These are phyloP conservation scores for Patellaria atrata DNA, from an alignment of 495 filamentous ascomycete genomes.

Conservation along the genomic window DNA sequence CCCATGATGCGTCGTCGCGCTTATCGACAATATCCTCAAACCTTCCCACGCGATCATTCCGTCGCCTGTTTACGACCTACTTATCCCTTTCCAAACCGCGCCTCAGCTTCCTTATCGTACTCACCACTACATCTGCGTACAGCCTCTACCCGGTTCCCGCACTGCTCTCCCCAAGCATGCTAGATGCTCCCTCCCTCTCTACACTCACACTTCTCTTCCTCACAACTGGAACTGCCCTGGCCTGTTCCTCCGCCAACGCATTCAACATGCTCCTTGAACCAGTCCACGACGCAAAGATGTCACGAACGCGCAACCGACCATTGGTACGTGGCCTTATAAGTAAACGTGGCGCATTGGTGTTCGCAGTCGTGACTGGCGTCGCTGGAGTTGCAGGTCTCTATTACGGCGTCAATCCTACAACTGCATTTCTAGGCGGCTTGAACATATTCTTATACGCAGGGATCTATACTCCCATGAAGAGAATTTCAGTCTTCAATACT, in stretches of 20 bases:
- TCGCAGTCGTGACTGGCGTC: conserved; percentile 56
- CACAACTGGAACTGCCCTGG: conserved; percentile 75
- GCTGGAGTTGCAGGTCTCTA: conserved; percentile 58
- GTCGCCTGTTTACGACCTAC: conserved; percentile 65
- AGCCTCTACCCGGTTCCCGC: conserved; percentile 79
- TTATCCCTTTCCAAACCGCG: conserved; percentile 91
- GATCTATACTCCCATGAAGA: conserved; percentile 84
- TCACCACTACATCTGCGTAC: conserved; percentile 85
- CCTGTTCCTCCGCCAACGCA: conserved; percentile 75
- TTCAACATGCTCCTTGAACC: conserved; percentile 96
- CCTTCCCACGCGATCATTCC: conserved; percentile 52
- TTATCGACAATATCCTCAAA: conserved; percentile 57
- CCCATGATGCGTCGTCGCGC: conserved; percentile 71
- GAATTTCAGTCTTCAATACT: conserved; percentile 75
- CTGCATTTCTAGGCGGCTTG: conserved; percentile 64
- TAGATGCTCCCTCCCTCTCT: conserved; percentile 67
- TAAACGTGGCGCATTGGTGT: conserved; percentile 58
- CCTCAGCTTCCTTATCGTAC: conserved; percentile 77
- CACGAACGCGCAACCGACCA: conserved; percentile 74
- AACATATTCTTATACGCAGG: conserved; percentile 88
- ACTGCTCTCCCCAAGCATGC: conserved; percentile 54
- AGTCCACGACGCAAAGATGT: conserved; percentile 81
- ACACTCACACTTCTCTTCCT: conserved; percentile 86
- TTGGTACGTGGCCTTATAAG: conserved; percentile 72
- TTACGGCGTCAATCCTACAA: conserved; percentile 85